These are phyloP conservation scores for Fraxinus latifolia DNA, from an alignment of 305 asterid species.

Conservation along the genomic window DNA sequence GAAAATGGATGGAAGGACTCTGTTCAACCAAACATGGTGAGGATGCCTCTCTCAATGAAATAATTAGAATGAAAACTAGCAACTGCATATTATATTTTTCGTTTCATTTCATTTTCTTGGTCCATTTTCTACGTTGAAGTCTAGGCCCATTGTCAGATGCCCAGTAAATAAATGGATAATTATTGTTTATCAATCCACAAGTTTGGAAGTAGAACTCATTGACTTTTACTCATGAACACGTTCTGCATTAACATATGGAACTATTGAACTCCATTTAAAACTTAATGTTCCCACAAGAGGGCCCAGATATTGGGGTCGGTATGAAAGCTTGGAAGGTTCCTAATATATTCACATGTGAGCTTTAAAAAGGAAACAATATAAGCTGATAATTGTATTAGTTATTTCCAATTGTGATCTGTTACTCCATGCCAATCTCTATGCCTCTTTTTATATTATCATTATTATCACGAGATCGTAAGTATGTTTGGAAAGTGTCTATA, in stretches of 20 bases:
- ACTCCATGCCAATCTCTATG: background rate
- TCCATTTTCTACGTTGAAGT: background rate
- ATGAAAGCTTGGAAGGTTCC: background rate
- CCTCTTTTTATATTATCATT: background rate
- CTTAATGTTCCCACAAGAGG: background rate
- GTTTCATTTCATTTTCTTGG: background rate
- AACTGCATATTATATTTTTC: background rate
- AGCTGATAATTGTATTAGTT: background rate
- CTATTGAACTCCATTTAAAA: background rate
- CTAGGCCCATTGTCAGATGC: background rate
- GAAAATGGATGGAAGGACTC: constrained; percentile 28
- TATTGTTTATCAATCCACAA: background rate
- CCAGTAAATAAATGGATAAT: background rate
- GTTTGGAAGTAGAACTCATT: background rate
- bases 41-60: constrained; percentile 9
- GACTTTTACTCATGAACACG: background rate
- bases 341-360: background rate
- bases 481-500: background rate
- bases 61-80: background rate
- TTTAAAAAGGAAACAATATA: background rate
- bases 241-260: background rate
- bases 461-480: background rate
- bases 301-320: background rate
- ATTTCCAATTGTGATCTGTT: background rate
- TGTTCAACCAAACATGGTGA: constrained; percentile 27